These are phyloP conservation scores for Actinomucor elegans DNA, from an alignment of 371 early-diverging fungal genomes.

Conservation along the genomic window DNA sequence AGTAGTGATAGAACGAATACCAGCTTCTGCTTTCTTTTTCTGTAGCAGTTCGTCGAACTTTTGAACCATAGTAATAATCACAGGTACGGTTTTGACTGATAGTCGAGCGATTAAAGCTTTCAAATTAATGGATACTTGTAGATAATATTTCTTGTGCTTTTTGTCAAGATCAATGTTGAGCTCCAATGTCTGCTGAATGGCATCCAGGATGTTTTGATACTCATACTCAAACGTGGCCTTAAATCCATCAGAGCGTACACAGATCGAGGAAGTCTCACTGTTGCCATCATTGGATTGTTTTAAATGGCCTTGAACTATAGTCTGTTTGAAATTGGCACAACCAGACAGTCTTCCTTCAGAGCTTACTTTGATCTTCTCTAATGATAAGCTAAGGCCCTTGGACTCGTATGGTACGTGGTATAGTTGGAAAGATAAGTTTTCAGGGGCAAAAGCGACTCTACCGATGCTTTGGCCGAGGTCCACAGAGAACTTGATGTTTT, in stretches of 20 bases:
- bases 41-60: conserved; percentile 55
- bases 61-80: conserved; percentile 56
- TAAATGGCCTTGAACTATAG: conserved; percentile 18
- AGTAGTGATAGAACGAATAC: conserved; percentile 11
- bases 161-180: conserved; percentile 28
- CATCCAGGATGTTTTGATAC: conserved; percentile 65
- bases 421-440: conserved; percentile 45
- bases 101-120: conserved; percentile 35
- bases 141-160: neutral
- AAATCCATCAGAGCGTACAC: conserved; percentile 29
- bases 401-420: conserved; percentile 50
- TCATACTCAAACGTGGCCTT: conserved; percentile 65
- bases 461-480: conserved; percentile 83
- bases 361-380: conserved; percentile 43
- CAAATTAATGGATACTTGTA: conserved; percentile 18
- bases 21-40: conserved; percentile 55
- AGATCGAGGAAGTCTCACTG: conserved; percentile 18
- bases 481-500: conserved; percentile 53
- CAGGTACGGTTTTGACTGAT: conserved; percentile 67
- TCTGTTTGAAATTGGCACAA: conserved; percentile 33
- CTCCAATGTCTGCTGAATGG: conserved; percentile 40
- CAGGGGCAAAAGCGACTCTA: conserved; percentile 51
- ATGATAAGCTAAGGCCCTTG: conserved; percentile 37
- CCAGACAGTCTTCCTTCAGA: conserved; percentile 66
- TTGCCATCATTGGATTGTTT: neutral